These are phyloP conservation scores for Suhomyces emberorum DNA, from an alignment of 805 yeast genomes.

Conservation along the genomic window DNA sequence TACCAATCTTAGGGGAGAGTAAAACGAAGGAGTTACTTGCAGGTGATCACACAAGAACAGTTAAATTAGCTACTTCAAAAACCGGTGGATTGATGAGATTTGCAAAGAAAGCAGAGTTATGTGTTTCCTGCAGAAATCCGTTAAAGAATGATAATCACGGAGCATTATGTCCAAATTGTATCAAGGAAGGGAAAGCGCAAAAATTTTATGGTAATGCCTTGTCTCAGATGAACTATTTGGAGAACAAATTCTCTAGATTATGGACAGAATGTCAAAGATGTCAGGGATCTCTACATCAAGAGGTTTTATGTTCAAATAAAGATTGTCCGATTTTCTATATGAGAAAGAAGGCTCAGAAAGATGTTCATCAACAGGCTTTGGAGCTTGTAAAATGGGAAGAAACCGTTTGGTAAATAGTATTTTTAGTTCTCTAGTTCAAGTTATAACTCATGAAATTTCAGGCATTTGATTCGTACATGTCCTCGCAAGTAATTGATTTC, in stretches of 20 bases:
- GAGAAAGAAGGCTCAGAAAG: conserved; percentile 86
- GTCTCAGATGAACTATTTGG: conserved; percentile 74
- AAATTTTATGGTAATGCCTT: conserved; percentile 78
- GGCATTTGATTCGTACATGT: conserved; percentile 39
- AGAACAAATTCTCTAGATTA: conserved; percentile 75
- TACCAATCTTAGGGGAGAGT: conserved; percentile 87
- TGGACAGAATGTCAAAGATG: conserved; percentile 99
- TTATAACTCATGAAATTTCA: background rate
- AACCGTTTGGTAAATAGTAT: conserved; percentile 45
- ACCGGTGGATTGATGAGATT: conserved; percentile 89
- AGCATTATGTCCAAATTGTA: conserved; percentile 79
- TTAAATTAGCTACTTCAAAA: conserved; percentile 68
- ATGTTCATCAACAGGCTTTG: conserved; percentile 50
- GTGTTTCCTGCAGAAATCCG: conserved; percentile 86
- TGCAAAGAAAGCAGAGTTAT: conserved; percentile 82
- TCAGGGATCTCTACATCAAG: conserved; percentile 94
- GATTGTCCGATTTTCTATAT: conserved; percentile 98
- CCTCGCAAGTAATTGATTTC: conserved; percentile 42
- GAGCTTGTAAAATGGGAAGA: conserved; percentile 68
- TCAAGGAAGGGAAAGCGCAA: conserved; percentile 55
- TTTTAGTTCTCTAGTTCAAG: background rate
- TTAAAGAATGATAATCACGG: conserved; percentile 58
- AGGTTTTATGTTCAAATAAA: conserved; percentile 89
- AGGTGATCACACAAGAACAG: conserved; percentile 81
- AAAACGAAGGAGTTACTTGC: conserved; percentile 76